phyloP scores from a whole-genome alignment of 2,329 filamentous ascomycete species.

The Sporothrix protearum region DNA sequence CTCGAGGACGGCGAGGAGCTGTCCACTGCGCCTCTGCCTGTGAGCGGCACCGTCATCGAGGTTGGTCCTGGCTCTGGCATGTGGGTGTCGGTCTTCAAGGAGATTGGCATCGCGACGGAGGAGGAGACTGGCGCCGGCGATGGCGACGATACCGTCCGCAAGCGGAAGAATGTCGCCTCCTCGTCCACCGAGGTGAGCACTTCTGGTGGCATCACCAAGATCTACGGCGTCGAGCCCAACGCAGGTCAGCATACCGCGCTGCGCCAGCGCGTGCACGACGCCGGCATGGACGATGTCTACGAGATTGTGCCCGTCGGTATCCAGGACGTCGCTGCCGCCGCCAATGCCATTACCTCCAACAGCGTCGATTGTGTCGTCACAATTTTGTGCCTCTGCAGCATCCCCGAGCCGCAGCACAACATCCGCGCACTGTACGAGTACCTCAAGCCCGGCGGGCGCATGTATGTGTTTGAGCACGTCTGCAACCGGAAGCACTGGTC shows the following conservation, averaged over 20 bases:
- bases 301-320: slow-evolving; percentile 61
- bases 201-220: slow-evolving; percentile 38
- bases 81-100: slow-evolving; percentile 54
- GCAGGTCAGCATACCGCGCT: slow-evolving; percentile 49
- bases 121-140: neutral
- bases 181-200: slow-evolving; percentile 13
- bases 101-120: neutral
- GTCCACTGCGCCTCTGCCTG: slow-evolving; percentile 35
- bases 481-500: slow-evolving; percentile 38
- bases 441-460: slow-evolving; percentile 59
- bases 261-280: slow-evolving; percentile 44
- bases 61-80: slow-evolving; percentile 60
- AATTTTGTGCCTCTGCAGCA: slow-evolving; percentile 60
- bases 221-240: slow-evolving; percentile 66
- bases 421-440: slow-evolving; percentile 54
- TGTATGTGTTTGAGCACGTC: slow-evolving; percentile 64
- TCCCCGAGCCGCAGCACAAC: slow-evolving; percentile 57
- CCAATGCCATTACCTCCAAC: slow-evolving; percentile 43
- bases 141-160: slow-evolving; percentile 3
- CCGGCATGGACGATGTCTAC: slow-evolving; percentile 56
- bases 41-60: slow-evolving; percentile 56
- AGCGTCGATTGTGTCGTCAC: slow-evolving; percentile 59
- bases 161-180: neutral
- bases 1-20: slow-evolving; percentile 30
- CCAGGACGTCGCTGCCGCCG: slow-evolving; percentile 47